Evolutionary conservation across 345 rosid genomes (phyloP).

Genomic region (Trapa incisa): DNA sequence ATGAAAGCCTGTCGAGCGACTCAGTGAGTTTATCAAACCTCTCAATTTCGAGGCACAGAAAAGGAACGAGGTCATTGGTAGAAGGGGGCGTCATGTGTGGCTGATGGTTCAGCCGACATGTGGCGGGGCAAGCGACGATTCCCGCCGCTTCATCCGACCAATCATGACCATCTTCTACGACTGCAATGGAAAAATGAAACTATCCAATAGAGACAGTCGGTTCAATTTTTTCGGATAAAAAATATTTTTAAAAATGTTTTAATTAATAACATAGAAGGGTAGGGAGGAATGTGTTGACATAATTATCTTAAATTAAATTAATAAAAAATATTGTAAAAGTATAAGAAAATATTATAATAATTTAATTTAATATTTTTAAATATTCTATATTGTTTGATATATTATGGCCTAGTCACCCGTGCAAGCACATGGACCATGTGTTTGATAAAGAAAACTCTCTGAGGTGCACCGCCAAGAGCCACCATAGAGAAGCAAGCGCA

Average conservation of each 20-base stretch:
- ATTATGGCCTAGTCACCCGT: too few relatives aligned
- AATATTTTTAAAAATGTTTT: too few relatives aligned
- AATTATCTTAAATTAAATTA: too few relatives aligned
- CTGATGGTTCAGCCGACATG: background rate
- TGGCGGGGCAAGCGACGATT: background rate
- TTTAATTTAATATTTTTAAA: too few relatives aligned
- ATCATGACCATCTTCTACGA: background rate
- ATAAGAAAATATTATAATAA: too few relatives aligned
- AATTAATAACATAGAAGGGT: too few relatives aligned
- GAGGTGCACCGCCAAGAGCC: slow-evolving; percentile 38
- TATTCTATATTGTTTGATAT: too few relatives aligned
- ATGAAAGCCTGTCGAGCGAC: too few relatives aligned
- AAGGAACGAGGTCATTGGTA: slow-evolving; percentile 2
- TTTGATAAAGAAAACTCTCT: too few relatives aligned
- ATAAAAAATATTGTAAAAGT: too few relatives aligned
- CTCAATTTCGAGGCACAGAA: background rate
- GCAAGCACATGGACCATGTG: too few relatives aligned
- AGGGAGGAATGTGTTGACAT: too few relatives aligned
- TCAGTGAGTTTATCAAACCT: background rate
- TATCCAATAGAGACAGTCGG: slow-evolving; percentile 1
- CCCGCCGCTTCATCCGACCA: slow-evolving; percentile 4
- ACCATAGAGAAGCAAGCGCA: slow-evolving; percentile 48
- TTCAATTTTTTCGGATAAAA: background rate
- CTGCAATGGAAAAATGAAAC: background rate
- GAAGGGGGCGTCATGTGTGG: background rate